These are phyloP conservation scores for Camellia sinensis DNA, from an alignment of 148 eudicot species.

Conservation along the genomic window DNA sequence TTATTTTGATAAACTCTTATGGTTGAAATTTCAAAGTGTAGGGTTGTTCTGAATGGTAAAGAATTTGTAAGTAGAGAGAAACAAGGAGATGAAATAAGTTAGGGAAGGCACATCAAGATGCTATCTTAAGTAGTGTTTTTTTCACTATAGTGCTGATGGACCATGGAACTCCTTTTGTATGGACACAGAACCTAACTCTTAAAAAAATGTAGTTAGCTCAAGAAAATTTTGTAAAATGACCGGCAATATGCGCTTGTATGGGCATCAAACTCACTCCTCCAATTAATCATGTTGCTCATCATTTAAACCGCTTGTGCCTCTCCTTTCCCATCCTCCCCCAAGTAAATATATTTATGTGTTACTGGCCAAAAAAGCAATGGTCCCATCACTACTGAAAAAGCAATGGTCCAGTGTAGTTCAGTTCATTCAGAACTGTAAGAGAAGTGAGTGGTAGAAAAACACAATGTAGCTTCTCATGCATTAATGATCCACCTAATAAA, in stretches of 20 bases:
- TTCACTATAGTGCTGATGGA: background rate
- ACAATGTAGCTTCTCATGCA: background rate
- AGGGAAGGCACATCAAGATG: background rate
- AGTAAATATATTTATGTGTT: background rate
- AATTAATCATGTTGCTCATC: background rate
- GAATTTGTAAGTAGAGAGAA: background rate
- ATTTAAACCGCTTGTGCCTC: background rate
- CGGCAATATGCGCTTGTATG: background rate
- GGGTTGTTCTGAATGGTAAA: background rate
- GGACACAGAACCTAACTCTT: background rate
- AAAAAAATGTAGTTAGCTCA: background rate
- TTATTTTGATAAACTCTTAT: background rate
- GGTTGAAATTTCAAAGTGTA: background rate
- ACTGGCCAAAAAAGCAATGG: background rate
- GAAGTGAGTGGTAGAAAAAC: background rate
- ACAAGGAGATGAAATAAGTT: background rate
- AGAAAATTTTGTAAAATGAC: background rate
- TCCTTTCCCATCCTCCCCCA: background rate
- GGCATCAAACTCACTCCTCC: constrained; percentile 1
- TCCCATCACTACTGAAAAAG: background rate
- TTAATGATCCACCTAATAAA: background rate
- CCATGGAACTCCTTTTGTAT: background rate
- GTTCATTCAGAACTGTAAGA: background rate
- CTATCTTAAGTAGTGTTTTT: background rate
- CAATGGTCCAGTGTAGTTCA: background rate